A percentile compares a stretch with the other conserved stretches of the same genome.
These are phyloP conservation scores for Aureobasidium namibiae DNA, from an alignment of 2,329 filamentous ascomycete species.

Conservation along the genomic window DNA sequence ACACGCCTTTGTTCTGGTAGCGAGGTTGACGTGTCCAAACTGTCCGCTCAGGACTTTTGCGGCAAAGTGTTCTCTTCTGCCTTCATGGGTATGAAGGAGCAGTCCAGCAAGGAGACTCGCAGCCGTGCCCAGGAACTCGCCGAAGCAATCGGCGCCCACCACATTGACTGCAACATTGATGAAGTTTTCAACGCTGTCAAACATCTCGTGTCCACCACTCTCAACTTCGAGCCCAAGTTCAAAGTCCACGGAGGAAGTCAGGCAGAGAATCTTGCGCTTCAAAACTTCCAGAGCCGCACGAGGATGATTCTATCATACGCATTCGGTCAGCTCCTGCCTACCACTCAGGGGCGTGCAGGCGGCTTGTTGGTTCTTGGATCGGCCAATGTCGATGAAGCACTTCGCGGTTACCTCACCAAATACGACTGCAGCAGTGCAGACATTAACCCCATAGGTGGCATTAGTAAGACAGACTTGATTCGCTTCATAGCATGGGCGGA, in stretches of 20 bases:
- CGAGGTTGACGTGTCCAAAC: slow-evolving; percentile 41
- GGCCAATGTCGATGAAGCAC: slow-evolving; percentile 56
- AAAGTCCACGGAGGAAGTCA: slow-evolving; percentile 53
- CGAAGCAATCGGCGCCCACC: slow-evolving; percentile 59
- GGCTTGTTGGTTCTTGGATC: slow-evolving; percentile 57
- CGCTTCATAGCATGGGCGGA: slow-evolving; percentile 60
- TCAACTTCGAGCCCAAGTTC: slow-evolving; percentile 53
- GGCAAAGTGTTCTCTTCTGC: slow-evolving; percentile 53
- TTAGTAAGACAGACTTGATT: slow-evolving; percentile 62
- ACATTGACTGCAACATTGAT: slow-evolving; percentile 68
- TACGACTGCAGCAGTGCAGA: slow-evolving; percentile 53
- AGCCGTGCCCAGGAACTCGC: slow-evolving; percentile 55
- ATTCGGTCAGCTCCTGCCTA: slow-evolving; percentile 56
- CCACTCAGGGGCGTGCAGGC: slow-evolving; percentile 50
- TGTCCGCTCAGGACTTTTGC: slow-evolving; percentile 52
- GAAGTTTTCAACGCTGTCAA: slow-evolving; percentile 53
- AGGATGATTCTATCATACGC: slow-evolving; percentile 60
- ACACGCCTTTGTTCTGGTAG: slow-evolving; percentile 44
- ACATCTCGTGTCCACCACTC: slow-evolving; percentile 49
- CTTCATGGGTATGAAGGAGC: slow-evolving; percentile 61
- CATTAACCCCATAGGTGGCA: slow-evolving; percentile 56
- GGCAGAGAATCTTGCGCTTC: slow-evolving; percentile 56
- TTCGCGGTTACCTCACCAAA: slow-evolving; percentile 59
- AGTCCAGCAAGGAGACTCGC: slow-evolving; percentile 60
- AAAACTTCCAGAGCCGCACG: slow-evolving; percentile 59